phyloP scores from a whole-genome alignment of 371 early-diverging fungal species.

The Blyttiomyces sp. region DNA sequence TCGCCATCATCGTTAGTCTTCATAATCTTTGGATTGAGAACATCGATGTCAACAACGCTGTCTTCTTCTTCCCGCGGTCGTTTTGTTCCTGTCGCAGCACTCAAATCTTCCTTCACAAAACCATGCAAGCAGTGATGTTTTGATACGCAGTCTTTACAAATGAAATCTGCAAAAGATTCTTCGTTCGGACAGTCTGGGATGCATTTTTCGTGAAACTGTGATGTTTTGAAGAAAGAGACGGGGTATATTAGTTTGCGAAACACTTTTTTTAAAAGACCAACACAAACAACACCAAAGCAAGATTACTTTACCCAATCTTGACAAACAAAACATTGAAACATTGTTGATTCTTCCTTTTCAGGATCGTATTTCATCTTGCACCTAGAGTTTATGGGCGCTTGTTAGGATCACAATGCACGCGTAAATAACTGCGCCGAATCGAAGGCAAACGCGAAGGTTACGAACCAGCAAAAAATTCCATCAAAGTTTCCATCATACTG shows the following conservation, averaged over 20 bases:
- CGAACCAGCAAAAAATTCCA: conserved; percentile 78
- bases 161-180: conserved; percentile 71
- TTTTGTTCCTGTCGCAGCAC: too few species aligned
- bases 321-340: conserved; percentile 84
- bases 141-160: conserved; percentile 72
- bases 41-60: background rate
- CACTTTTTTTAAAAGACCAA: too few species aligned
- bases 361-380: conserved; percentile 75
- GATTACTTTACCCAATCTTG: too few species aligned
- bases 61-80: background rate
- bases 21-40: background rate
- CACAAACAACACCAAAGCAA: too few species aligned
- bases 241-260: too few species aligned
- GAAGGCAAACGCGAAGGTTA: too few species aligned
- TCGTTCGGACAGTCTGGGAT: conserved; percentile 68
- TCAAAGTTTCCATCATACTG: conserved; percentile 75
- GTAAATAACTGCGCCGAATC: too few species aligned
- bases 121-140: conserved; percentile 45
- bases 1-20: background rate
- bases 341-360: conserved; percentile 60
- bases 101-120: background rate
- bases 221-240: too few species aligned
- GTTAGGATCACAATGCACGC: too few species aligned
- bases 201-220: conserved; percentile 80
- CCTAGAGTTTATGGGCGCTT: too few species aligned